phyloP scores from a whole-genome alignment of 805 yeast species.

The Starmerella floris region DNA sequence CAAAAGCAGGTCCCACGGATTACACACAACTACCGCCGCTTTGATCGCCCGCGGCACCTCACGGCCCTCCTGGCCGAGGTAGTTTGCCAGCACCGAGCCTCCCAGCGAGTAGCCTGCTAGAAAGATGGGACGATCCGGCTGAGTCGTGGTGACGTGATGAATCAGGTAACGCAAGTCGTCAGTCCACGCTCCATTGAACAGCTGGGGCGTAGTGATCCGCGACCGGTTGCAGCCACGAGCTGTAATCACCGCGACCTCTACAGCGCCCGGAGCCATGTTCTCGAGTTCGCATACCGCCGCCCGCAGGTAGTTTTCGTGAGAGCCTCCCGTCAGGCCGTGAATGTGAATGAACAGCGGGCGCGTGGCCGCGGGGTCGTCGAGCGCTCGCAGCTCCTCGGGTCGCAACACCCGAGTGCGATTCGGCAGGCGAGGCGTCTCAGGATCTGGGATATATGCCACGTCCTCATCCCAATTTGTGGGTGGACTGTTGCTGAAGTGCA shows the following conservation, averaged over 20 bases:
- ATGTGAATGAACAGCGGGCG: conserved; percentile 51
- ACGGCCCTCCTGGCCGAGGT: conserved; percentile 48
- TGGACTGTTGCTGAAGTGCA: conserved; percentile 27
- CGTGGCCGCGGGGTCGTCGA: conserved; percentile 25
- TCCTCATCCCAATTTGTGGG: conserved; percentile 28
- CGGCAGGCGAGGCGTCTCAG: conserved; percentile 32
- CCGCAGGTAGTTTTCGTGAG: conserved; percentile 66
- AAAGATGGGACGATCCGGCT: conserved; percentile 51
- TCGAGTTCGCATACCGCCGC: conserved; percentile 34
- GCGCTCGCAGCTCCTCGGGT: conserved; percentile 34
- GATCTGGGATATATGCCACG: conserved; percentile 24
- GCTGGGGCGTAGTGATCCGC: conserved; percentile 49
- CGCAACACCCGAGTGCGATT: conserved; percentile 41
- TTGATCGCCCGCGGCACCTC: conserved; percentile 27
- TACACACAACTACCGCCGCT: conserved; percentile 48
- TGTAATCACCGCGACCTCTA: conserved; percentile 59
- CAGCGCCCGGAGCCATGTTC: conserved; percentile 24
- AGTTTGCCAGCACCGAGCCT: conserved; percentile 56
- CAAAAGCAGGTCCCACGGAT: conserved; percentile 60
- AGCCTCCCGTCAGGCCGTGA: conserved; percentile 77
- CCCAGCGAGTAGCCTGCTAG: conserved; percentile 76
- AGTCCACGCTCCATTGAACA: conserved; percentile 61
- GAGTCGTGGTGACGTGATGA: conserved; percentile 35
- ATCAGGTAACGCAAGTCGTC: conserved; percentile 52
- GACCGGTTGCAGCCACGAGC: conserved; percentile 68